These are phyloP conservation scores for Ophiostoma perfectum DNA, from an alignment of 2,329 filamentous ascomycete genomes.

Conservation along the genomic window DNA sequence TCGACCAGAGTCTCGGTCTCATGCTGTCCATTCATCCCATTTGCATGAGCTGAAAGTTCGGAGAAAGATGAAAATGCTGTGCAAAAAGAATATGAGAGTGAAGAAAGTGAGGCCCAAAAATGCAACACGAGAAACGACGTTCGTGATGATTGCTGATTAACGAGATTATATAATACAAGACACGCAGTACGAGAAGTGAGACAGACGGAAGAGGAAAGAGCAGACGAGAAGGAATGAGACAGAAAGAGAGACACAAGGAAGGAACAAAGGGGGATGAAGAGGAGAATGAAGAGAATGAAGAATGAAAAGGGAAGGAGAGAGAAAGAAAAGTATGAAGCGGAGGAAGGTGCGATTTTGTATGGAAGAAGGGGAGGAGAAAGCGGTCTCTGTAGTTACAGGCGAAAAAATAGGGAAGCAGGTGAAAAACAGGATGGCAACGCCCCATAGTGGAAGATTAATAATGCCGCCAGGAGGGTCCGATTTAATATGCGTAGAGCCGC, in stretches of 20 bases:
- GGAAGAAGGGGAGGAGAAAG: constrained; percentile 13
- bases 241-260: not conserved
- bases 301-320: not conserved
- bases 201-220: constrained; percentile 12
- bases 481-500: not conserved
- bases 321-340: not conserved
- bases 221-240: constrained; percentile 22
- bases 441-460: constrained; percentile 13
- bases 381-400: not conserved
- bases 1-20: constrained; percentile 55
- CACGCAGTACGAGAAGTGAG: not conserved
- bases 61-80: not conserved
- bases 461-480: not conserved
- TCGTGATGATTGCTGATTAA: constrained; percentile 13
- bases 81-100: constrained; percentile 15
- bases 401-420: not conserved
- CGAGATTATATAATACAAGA: constrained; percentile 3
- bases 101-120: not conserved
- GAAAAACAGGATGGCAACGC: not conserved
- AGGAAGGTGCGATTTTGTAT: constrained; percentile 8
- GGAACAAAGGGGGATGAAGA: constrained; percentile 9
- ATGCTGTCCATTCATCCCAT: constrained; percentile 41
- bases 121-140: constrained; percentile 21
- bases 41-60: constrained; percentile 10
- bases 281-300: not conserved